phyloP scores from a whole-genome alignment of 2,329 filamentous ascomycete genomes.

The Boeremia lycopersici region DNA sequence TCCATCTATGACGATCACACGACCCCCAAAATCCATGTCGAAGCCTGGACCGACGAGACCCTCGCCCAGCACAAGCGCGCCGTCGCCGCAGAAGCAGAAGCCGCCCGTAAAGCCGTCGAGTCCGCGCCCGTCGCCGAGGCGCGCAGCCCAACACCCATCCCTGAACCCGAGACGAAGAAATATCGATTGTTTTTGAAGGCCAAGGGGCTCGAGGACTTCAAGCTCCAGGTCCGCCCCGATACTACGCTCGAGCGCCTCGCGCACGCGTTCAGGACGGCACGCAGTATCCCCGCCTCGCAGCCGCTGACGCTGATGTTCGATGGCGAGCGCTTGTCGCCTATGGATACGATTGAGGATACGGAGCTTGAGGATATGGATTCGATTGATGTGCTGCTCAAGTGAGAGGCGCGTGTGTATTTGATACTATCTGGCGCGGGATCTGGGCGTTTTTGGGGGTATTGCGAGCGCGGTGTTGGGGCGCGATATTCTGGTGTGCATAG shows the following conservation, averaged over 20 bases:
- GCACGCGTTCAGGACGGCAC: slow-evolving; percentile 34
- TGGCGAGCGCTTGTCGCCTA: slow-evolving; percentile 43
- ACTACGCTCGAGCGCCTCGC: slow-evolving; percentile 41
- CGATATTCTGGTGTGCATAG: slow-evolving; percentile 8
- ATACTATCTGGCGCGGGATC: not conserved
- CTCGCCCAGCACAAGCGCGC: slow-evolving; percentile 59
- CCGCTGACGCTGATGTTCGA: slow-evolving; percentile 46
- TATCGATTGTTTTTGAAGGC: slow-evolving; percentile 59
- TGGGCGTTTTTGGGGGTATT: not conserved
- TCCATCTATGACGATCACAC: slow-evolving; percentile 59
- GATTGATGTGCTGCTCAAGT: slow-evolving; percentile 46
- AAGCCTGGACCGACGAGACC: slow-evolving; percentile 74
- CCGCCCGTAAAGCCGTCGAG: slow-evolving; percentile 48
- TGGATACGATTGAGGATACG: slow-evolving; percentile 38
- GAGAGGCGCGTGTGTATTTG: slow-evolving; percentile 1
- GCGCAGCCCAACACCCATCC: slow-evolving; percentile 25
- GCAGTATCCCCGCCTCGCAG: slow-evolving; percentile 31
- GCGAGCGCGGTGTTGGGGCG: slow-evolving; percentile 14
- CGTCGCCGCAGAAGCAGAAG: slow-evolving; percentile 33
- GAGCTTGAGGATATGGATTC: slow-evolving; percentile 48
- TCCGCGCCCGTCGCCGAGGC: slow-evolving; percentile 22
- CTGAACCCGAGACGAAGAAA: slow-evolving; percentile 29
- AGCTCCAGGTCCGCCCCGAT: slow-evolving; percentile 54
- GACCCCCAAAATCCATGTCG: slow-evolving; percentile 67
- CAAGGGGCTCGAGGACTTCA: slow-evolving; percentile 58